Percentiles rank a stretch among this genome's conserved stretches.
These are phyloP conservation scores for Mortierella sp. DNA, from an alignment of 371 early-diverging fungal species.

Conservation along the genomic window DNA sequence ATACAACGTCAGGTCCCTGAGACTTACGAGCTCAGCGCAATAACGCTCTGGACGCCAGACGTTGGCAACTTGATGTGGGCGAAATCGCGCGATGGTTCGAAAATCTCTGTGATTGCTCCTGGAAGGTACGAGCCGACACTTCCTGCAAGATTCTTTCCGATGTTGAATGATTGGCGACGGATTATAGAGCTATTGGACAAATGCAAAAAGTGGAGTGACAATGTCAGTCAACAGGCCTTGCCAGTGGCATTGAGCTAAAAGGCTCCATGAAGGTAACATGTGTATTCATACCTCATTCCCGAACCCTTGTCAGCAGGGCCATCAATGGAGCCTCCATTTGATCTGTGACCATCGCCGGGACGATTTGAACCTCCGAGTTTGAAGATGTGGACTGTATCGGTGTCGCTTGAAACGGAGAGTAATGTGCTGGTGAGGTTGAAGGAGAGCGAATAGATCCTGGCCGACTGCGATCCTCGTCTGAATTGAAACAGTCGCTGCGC, in stretches of 20 bases:
- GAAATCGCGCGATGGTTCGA: conserved; percentile 96
- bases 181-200: conserved; percentile 54
- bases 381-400: conserved; percentile 98
- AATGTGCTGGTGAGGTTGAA: conserved; percentile 88
- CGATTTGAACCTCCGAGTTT: conserved; percentile 64
- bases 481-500: conserved; percentile 95
- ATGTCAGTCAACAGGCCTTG: background rate
- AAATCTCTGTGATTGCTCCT: conserved; percentile 89
- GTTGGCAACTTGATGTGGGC: conserved; percentile 91
- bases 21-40: conserved; percentile 80
- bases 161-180: conserved; percentile 71
- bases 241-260: too few relatives aligned
- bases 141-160: conserved; percentile 75
- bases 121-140: conserved; percentile 90
- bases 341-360: conserved; percentile 16
- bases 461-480: conserved; percentile 93
- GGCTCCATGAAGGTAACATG: too few relatives aligned
- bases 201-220: background rate
- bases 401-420: conserved; percentile 91
- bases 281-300: conserved; percentile 30
- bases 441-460: conserved; percentile 91
- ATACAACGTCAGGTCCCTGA: background rate
- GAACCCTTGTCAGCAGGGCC: conserved; percentile 14
- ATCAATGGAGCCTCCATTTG: conserved; percentile 36
- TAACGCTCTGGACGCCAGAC: conserved; percentile 85